These are phyloP conservation scores for Neofusicoccum parvum DNA, from an alignment of 2,329 filamentous ascomycete genomes.

Conservation along the genomic window DNA sequence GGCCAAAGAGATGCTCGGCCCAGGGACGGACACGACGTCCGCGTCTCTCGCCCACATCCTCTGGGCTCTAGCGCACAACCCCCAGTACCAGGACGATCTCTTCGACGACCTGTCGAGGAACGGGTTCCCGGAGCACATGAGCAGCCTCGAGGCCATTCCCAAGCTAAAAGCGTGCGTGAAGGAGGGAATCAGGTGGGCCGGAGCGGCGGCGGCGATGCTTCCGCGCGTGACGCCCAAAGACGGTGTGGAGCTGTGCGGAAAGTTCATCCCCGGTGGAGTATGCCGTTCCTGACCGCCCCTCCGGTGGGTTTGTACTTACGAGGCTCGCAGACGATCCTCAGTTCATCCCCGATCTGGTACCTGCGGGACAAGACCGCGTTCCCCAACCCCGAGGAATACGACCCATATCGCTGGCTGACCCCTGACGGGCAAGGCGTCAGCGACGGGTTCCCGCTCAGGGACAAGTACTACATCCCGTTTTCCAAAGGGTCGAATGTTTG, in stretches of 20 bases:
- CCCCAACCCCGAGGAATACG: not conserved
- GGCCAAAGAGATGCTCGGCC: constrained; percentile 5
- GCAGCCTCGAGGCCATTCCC: not conserved
- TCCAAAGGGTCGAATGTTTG: constrained; percentile 7
- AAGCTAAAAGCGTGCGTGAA: constrained; percentile 7
- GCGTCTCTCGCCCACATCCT: constrained; percentile 1
- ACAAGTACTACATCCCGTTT: constrained; percentile 10
- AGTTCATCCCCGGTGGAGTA: constrained; percentile 1
- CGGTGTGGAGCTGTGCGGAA: not conserved
- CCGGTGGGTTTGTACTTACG: not conserved
- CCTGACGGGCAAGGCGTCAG: not conserved
- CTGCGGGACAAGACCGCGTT: constrained; percentile 11
- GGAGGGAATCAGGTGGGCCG: not conserved
- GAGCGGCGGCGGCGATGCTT: constrained; percentile 1
- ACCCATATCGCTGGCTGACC: constrained; percentile 6
- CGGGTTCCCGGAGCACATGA: not conserved
- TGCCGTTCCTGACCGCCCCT: not conserved
- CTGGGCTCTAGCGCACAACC: constrained; percentile 4
- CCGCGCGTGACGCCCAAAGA: not conserved
- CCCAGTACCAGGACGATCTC: not conserved
- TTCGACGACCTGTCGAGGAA: not conserved
- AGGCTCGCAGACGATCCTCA: not conserved
- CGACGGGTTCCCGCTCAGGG: not conserved
- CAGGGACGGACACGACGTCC: not conserved
- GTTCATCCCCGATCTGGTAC: constrained; percentile 13